Percentiles rank a stretch among this genome's conserved stretches.
These are phyloP conservation scores for Ustulina deusta DNA, from an alignment of 2,329 filamentous ascomycete species.

Conservation along the genomic window DNA sequence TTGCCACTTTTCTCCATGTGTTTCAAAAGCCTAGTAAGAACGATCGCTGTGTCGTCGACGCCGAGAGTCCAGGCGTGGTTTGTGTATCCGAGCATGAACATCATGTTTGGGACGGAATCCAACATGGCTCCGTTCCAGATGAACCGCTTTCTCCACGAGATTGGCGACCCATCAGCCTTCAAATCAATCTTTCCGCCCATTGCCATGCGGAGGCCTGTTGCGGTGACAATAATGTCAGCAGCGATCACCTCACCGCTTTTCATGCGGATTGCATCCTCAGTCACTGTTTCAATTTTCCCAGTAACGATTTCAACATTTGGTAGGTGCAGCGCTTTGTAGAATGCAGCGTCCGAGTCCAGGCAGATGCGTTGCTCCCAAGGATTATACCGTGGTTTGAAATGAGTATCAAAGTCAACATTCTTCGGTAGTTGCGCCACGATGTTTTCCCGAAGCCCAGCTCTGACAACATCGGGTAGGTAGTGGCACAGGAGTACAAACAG, in stretches of 20 bases:
- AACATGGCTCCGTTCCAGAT: constrained; percentile 73
- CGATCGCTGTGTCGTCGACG: constrained; percentile 63
- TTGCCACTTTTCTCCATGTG: constrained; percentile 60
- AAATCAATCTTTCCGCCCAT: constrained; percentile 66
- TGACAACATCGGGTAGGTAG: not conserved
- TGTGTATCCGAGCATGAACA: constrained; percentile 70
- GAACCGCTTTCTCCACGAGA: constrained; percentile 55
- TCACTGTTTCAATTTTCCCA: constrained; percentile 59
- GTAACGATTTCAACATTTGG: constrained; percentile 55
- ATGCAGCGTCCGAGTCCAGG: constrained; percentile 61
- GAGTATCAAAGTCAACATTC: constrained; percentile 56
- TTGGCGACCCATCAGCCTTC: constrained; percentile 62
- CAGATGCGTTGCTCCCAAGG: constrained; percentile 78
- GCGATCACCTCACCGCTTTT: constrained; percentile 57
- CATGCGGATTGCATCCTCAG: constrained; percentile 57
- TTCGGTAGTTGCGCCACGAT: not conserved
- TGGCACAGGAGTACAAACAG: not conserved
- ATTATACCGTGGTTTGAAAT: constrained; percentile 66
- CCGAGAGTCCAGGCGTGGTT: constrained; percentile 73
- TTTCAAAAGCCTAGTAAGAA: constrained; percentile 43
- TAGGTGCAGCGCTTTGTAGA: constrained; percentile 58
- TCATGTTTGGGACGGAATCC: constrained; percentile 69
- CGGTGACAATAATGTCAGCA: constrained; percentile 73
- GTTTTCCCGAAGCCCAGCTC: constrained; percentile 3
- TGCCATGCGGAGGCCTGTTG: constrained; percentile 69